Evolutionary conservation across 192 early-diverging fungal genomes (phyloP), one percentile per base, ranked within the genome.

Genomic region (Gryganskiella cystojenkinii): DNA sequence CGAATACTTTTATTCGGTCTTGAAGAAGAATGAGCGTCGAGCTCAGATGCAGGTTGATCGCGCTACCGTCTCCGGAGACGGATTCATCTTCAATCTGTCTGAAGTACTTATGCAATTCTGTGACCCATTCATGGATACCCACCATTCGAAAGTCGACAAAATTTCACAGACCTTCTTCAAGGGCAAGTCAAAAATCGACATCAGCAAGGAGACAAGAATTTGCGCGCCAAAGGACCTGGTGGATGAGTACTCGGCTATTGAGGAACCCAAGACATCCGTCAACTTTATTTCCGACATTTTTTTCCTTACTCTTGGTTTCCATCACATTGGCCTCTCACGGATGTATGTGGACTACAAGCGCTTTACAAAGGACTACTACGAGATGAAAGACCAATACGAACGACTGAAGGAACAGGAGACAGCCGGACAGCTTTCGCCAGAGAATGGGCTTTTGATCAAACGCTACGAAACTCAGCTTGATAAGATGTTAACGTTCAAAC

Each of bases 271-370:
- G 46, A 58, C 79, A 72, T 51, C 84, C 20, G 70, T 87, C 33
- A 92, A 95, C 67, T 99, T 99, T 70, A 94, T 98, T 40, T 88
- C 96, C 2, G 95, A 98, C 64, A 85, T 93, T 20, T 98, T 99
- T 78, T 94, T 91, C 61, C 64, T 95, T 7, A 90, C 95, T 0
- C 79, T 97, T 13, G 82, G 85, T 14, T 84, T 91, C 8, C 84
- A 93, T 52, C 98, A 98, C 70, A 88, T 92, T 46, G 95, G 96
- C 13, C 82, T 92, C 17, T 83, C 97, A 30, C 86, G 90, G 56
- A 90, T 84, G 17, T 85, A 92, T 58, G 84, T 89, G 3, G 86
- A 87, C 34, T 97, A 91, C 59, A 84, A 88, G 54, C 80, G 85
- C 2, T 81, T 92, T 35, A 80, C 89, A 8, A 92, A 91, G 75